Conservation (phyloP, 306 rosid genomes). For the Luffa acutangula region DNA sequence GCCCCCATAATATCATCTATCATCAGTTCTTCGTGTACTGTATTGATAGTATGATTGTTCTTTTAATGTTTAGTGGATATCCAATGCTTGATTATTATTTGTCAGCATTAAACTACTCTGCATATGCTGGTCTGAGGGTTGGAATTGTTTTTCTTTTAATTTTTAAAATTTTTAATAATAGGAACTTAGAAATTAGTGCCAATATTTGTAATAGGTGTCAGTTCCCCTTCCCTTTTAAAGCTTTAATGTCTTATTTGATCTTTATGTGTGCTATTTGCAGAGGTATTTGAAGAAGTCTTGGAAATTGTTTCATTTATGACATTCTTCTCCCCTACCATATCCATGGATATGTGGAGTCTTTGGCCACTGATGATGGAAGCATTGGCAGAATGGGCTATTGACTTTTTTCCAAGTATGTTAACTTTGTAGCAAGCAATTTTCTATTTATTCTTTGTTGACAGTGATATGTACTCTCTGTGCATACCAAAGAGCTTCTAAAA, state of each 20-base stretch:
- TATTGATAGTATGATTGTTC: neutral
- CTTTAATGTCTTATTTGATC: neutral
- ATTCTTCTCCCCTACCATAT: slow-evolving; percentile 83
- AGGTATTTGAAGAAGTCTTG: slow-evolving; percentile 98
- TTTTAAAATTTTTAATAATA: neutral
- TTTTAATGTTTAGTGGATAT: neutral
- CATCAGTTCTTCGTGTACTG: neutral
- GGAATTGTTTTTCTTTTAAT: neutral
- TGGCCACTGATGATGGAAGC: slow-evolving; percentile 98
- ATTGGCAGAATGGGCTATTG: slow-evolving; percentile 86
- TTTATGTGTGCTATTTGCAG: slow-evolving; percentile 29
- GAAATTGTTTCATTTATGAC: slow-evolving; percentile 96
- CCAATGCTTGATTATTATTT: neutral
- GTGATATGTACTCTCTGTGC: neutral
- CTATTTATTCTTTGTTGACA: neutral
- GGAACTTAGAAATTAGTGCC: neutral
- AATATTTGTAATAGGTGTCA: neutral
- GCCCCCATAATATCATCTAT: neutral
- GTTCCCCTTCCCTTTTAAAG: neutral
- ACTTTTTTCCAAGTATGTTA: slow-evolving; percentile 70
- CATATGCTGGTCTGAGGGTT: neutral
- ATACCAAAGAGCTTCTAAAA: neutral
- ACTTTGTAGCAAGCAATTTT: neutral
- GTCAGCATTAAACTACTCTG: neutral
- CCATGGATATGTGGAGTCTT: slow-evolving; percentile 92